These are phyloP conservation scores for Sphaerobolus stellatus DNA, from an alignment of 1,284 basidiomycete species.

Conservation along the genomic window DNA sequence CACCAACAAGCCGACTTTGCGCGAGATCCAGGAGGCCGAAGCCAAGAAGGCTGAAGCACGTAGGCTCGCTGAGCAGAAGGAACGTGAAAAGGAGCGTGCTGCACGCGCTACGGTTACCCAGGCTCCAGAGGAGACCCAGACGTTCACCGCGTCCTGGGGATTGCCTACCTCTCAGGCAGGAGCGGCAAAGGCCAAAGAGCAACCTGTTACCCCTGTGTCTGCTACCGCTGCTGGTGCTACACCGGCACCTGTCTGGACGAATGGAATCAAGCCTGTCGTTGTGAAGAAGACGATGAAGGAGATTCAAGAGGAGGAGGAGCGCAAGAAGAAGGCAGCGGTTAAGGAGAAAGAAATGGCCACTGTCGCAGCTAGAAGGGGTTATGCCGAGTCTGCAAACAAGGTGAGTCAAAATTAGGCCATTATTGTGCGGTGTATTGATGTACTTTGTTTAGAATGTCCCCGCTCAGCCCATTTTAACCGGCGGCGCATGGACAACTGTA, in stretches of 20 bases:
- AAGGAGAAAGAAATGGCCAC: conserved; percentile 60
- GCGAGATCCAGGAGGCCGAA: conserved; percentile 96
- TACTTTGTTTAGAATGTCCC: conserved; percentile 26
- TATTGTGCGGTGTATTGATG: conserved; percentile 18
- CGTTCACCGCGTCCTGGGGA: conserved; percentile 74
- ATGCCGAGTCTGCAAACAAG: conserved; percentile 79
- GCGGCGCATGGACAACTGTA: conserved; percentile 83
- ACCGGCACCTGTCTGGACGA: conserved; percentile 65
- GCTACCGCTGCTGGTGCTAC: conserved; percentile 37
- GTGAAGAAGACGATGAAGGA: conserved; percentile 96
- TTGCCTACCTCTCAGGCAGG: conserved; percentile 72
- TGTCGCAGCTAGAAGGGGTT: conserved; percentile 63
- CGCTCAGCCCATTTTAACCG: conserved; percentile 32
- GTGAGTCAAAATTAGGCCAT: conserved; percentile 24
- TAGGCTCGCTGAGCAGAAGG: conserved; percentile 62
- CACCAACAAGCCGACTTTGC: conserved; percentile 69
- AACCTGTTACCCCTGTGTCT: conserved; percentile 30
- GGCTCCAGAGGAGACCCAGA: conserved; percentile 29
- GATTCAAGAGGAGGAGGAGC: conserved; percentile 97
- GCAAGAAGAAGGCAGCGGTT: conserved; percentile 64
- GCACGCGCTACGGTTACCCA: conserved; percentile 56
- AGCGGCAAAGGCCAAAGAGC: conserved; percentile 49
- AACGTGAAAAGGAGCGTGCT: conserved; percentile 61
- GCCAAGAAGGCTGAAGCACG: conserved; percentile 72
- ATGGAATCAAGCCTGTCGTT: conserved; percentile 47